Evolutionary conservation across 2,329 filamentous ascomycete species (phyloP).

Genomic region (Calycina herbarum): DNA sequence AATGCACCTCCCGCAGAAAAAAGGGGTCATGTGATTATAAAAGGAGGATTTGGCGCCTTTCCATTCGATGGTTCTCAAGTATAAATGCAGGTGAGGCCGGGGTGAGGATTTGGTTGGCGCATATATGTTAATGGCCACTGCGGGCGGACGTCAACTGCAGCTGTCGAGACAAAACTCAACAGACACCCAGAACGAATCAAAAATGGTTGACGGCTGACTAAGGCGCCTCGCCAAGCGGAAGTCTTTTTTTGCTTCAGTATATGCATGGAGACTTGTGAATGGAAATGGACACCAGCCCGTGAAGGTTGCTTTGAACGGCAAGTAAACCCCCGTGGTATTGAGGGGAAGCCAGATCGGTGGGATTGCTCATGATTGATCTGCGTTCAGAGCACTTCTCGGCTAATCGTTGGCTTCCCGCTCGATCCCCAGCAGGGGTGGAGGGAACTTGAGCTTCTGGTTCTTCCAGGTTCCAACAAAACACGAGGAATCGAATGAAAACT

Average conservation of each 20-base stretch:
- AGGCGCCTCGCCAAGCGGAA: background rate
- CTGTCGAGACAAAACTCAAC: background rate
- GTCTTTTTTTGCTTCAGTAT: background rate
- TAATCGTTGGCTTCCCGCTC: background rate
- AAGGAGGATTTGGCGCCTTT: background rate
- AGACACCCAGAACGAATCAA: background rate
- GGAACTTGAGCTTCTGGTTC: too few species aligned
- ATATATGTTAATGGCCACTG: background rate
- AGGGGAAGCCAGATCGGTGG: background rate
- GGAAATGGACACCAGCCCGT: background rate
- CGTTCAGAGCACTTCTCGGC: background rate
- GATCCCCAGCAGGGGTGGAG: too few species aligned
- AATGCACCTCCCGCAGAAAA: slow-evolving; percentile 1
- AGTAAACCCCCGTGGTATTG: background rate
- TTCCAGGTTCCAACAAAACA: too few species aligned
- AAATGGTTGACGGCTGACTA: slow-evolving; percentile 1
- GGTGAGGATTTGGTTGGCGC: background rate
- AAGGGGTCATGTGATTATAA: slow-evolving; percentile 9
- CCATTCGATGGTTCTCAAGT: slow-evolving; percentile 2
- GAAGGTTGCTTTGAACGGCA: background rate
- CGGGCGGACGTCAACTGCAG: background rate
- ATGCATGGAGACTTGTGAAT: background rate
- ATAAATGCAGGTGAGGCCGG: background rate
- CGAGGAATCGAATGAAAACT: too few species aligned
- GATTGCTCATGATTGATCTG: background rate